A percentile compares a stretch with the other conserved stretches of the same genome.
These are phyloP conservation scores for Butyriboletus loyo DNA, from an alignment of 768 basidiomycete genomes.

Conservation along the genomic window DNA sequence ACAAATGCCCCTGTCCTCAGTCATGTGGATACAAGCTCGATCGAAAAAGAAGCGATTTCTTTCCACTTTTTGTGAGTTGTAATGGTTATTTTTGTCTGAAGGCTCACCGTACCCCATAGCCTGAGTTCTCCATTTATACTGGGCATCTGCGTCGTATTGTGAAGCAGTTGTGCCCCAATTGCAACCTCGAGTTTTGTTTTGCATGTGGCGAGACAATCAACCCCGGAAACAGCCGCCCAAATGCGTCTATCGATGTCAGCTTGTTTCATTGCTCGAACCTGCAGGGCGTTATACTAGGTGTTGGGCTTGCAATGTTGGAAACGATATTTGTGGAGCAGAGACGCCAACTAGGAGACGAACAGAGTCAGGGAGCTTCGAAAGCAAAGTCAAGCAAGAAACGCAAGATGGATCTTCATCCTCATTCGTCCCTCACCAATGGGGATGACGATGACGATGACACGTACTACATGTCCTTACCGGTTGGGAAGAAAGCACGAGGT, in stretches of 20 bases:
- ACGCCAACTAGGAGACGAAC: conserved; percentile 32
- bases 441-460: conserved; percentile 57
- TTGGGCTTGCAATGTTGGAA: conserved; percentile 87
- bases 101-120: conserved; percentile 40
- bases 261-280: conserved; percentile 89
- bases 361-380: conserved; percentile 23
- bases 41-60: conserved; percentile 76
- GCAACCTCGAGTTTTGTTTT: conserved; percentile 61
- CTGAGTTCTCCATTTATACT: conserved; percentile 70
- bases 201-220: conserved; percentile 72
- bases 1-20: conserved; percentile 66
- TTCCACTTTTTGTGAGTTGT: conserved; percentile 70
- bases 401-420: conserved; percentile 34
- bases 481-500: conserved; percentile 67
- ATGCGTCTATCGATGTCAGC: conserved; percentile 47
- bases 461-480: conserved; percentile 39
- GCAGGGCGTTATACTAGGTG: conserved; percentile 87
- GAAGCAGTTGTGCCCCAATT: conserved; percentile 58
- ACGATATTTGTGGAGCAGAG: conserved; percentile 59
- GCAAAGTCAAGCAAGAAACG: conserved; percentile 39
- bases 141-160: conserved; percentile 57
- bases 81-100: background rate
- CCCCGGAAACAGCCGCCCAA: conserved; percentile 42
- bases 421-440: conserved; percentile 23
- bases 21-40: conserved; percentile 62